Evolutionary conservation across 2,329 filamentous ascomycete genomes (phyloP).

Genomic region (Talaromyces sp.): DNA sequence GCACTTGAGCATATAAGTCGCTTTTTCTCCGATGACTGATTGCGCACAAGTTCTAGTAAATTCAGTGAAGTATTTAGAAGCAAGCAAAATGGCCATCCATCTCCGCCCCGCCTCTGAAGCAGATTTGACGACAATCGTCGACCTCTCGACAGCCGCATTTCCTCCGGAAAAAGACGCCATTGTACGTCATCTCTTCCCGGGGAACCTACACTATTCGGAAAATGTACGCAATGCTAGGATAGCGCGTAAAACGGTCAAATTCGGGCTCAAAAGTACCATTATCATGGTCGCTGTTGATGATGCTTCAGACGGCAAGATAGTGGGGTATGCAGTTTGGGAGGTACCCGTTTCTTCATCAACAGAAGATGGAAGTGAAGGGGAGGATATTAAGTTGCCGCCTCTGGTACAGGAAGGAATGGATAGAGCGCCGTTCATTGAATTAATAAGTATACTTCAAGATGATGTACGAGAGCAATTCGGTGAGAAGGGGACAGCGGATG

Average conservation of each 20-base stretch:
- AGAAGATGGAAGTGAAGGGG: not conserved
- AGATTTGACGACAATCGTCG: constrained; percentile 5
- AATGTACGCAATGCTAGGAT: not conserved
- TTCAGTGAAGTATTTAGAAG: not conserved
- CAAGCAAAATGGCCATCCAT: not conserved
- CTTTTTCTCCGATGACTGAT: not conserved
- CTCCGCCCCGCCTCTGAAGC: constrained; percentile 3
- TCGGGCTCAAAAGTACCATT: not conserved
- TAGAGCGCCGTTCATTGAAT: not conserved
- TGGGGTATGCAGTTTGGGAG: constrained; percentile 5
- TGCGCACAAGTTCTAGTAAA: not conserved
- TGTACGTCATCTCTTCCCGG: constrained; percentile 1
- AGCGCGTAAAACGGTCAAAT: constrained; percentile 3
- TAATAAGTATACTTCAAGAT: not conserved
- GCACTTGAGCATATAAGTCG: not conserved
- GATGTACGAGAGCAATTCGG: constrained; percentile 5
- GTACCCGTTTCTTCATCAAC: not conserved
- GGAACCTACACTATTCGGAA: not conserved
- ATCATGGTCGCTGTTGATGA: constrained; percentile 11
- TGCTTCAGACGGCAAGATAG: not conserved
- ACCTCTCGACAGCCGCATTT: constrained; percentile 7
- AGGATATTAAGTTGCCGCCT: not conserved
- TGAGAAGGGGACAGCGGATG: not conserved
- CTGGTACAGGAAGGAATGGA: not conserved
- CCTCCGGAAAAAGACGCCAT: constrained; percentile 3